Conservation (phyloP, 257 asterid genomes). For the Fraxinus pennsylvanica region DNA sequence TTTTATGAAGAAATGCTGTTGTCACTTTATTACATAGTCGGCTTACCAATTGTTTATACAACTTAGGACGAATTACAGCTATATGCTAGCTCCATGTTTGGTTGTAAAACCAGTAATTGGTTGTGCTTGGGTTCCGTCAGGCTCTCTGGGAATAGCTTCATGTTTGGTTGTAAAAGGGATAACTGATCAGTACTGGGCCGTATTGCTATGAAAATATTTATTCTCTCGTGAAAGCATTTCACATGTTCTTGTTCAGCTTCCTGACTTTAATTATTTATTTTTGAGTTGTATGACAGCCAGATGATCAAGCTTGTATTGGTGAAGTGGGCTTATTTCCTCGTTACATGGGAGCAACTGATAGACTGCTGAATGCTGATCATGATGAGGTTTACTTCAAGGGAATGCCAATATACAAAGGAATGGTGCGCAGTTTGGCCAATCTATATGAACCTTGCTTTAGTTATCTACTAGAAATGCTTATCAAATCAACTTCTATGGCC, state of each 20-base stretch:
- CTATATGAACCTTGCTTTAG: background rate
- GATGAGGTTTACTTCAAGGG: slow-evolving; percentile 85
- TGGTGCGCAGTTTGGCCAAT: slow-evolving; percentile 43
- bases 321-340: slow-evolving; percentile 80
- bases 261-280: background rate
- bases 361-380: slow-evolving; percentile 80
- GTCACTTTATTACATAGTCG: too few relatives aligned
- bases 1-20: background rate
- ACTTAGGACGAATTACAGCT: background rate
- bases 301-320: slow-evolving; percentile 75
- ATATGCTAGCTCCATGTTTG: background rate
- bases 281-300: slow-evolving; percentile 49
- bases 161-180: background rate
- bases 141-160: background rate
- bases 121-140: background rate
- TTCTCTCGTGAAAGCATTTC: background rate
- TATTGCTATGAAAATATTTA: background rate
- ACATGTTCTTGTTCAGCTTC: background rate
- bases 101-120: background rate
- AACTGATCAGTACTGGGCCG: background rate
- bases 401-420: slow-evolving; percentile 84
- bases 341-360: slow-evolving; percentile 77
- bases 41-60: background rate
- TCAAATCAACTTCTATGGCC: background rate
- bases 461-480: background rate